Percentiles rank a stretch among this genome's conserved stretches.
phyloP scores from a whole-genome alignment of 495 filamentous ascomycete species.

The Xylaria intraflava region DNA sequence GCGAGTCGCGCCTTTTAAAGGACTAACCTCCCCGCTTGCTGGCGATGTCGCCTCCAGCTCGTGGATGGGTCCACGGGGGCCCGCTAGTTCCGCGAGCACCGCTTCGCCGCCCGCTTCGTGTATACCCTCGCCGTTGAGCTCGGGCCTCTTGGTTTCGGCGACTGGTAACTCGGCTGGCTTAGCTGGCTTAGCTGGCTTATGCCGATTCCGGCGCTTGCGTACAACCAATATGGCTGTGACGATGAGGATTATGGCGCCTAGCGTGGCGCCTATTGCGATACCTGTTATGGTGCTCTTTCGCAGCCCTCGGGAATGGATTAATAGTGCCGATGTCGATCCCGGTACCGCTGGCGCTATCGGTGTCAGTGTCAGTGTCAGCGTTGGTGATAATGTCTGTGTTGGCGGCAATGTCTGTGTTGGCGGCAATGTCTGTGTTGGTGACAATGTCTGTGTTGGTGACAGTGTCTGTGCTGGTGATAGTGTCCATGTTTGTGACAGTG shows the following conservation, averaged over 20 bases:
- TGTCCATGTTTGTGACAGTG: too few relatives aligned
- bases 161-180: background rate
- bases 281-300: background rate
- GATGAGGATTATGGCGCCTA: background rate
- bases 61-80: background rate
- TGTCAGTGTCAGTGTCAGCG: background rate
- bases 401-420: too few relatives aligned
- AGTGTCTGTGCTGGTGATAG: too few relatives aligned
- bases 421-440: too few relatives aligned
- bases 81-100: background rate
- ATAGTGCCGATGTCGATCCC: background rate
- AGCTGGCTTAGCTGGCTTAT: background rate
- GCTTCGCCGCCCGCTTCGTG: background rate
- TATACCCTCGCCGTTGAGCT: background rate
- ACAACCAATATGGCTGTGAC: background rate
- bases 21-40: too few relatives aligned
- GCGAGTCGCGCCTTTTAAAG: too few relatives aligned
- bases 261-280: background rate
- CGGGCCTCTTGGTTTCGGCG: background rate
- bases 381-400: too few relatives aligned
- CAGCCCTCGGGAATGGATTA: background rate
- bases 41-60: background rate
- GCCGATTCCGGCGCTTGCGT: background rate
- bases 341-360: background rate
- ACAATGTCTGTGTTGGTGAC: too few relatives aligned